These are phyloP conservation scores for Kuraishia borneana DNA, from an alignment of 805 yeast genomes.

Conservation along the genomic window DNA sequence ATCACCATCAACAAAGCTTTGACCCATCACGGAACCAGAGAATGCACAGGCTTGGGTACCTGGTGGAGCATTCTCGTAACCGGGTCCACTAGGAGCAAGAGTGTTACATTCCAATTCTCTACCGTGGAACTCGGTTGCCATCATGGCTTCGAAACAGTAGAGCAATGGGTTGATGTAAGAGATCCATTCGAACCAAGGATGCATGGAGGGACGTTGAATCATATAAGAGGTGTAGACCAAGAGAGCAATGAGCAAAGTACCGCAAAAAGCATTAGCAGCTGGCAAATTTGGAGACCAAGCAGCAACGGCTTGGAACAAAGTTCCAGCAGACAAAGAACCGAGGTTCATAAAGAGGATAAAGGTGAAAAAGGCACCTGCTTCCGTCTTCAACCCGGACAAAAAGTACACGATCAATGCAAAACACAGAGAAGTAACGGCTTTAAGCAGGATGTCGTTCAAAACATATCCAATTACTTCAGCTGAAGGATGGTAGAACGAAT, in stretches of 20 bases:
- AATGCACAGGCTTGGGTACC: conserved; percentile 37
- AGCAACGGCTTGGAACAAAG: conserved; percentile 44
- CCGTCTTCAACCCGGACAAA: conserved; percentile 36
- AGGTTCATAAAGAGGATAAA: conserved; percentile 32
- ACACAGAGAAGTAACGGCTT: conserved; percentile 29
- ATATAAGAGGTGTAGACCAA: conserved; percentile 56
- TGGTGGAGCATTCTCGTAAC: conserved; percentile 30
- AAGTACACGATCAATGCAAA: conserved; percentile 46
- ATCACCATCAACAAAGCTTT: conserved; percentile 36
- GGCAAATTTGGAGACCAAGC: conserved; percentile 35
- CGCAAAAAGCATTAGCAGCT: conserved; percentile 52
- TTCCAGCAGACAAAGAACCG: conserved; percentile 34
- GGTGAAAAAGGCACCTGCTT: conserved; percentile 44
- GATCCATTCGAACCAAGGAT: conserved; percentile 66
- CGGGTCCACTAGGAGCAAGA: conserved; percentile 45
- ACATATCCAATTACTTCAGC: conserved; percentile 60
- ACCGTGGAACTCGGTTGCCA: conserved; percentile 55
- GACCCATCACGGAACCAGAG: conserved; percentile 32
- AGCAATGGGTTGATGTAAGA: conserved; percentile 45
- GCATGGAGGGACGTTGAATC: conserved; percentile 49
- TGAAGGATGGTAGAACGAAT: conserved; percentile 63
- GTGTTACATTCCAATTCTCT: conserved; percentile 41
- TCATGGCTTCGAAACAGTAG: conserved; percentile 50
- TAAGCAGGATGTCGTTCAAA: conserved; percentile 53
- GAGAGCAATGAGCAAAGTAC: conserved; percentile 37